phyloP scores from a whole-genome alignment of 2,329 filamentous ascomycete genomes.

The Ceratocystis ficicola region DNA sequence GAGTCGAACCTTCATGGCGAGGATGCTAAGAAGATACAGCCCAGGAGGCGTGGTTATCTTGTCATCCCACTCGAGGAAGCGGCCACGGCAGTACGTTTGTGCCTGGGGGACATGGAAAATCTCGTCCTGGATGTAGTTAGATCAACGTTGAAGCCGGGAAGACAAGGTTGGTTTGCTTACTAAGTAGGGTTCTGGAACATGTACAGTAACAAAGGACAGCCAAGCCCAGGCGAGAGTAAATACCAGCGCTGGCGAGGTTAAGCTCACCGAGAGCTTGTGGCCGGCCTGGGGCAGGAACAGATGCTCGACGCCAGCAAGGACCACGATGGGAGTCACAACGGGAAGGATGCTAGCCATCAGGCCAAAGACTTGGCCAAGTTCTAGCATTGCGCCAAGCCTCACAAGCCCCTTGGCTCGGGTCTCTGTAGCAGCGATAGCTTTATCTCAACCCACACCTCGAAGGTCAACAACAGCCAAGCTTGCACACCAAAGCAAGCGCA shows the following conservation, averaged over 20 bases:
- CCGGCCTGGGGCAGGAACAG: conserved; percentile 19
- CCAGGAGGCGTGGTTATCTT: conserved; percentile 96
- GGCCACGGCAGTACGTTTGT: conserved; percentile 67
- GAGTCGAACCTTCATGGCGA: conserved; percentile 11
- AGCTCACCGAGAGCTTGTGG: conserved; percentile 2
- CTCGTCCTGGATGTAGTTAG: conserved; percentile 50
- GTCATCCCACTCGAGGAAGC: conserved; percentile 74
- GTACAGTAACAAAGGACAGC: conserved; percentile 31
- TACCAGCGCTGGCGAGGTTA: conserved; percentile 21
- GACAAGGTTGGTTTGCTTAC: conserved; percentile 28
- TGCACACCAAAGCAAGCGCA: background rate
- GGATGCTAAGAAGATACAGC: conserved; percentile 42
- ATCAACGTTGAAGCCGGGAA: background rate
- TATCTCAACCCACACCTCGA: background rate
- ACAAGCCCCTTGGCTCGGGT: background rate
- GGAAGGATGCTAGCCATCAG: conserved; percentile 8
- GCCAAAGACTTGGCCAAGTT: background rate
- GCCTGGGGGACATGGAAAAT: conserved; percentile 85
- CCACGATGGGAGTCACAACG: background rate
- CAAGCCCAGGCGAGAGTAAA: conserved; percentile 30
- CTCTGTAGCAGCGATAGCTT: background rate
- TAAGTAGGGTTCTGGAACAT: conserved; percentile 43
- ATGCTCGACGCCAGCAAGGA: conserved; percentile 18
- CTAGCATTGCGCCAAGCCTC: background rate
- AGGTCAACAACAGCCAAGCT: background rate